A percentile compares a stretch with the other conserved stretches of the same genome.
Evolutionary conservation across 345 rosid genomes (phyloP).

Genomic region (Excoecaria agallocha): DNA sequence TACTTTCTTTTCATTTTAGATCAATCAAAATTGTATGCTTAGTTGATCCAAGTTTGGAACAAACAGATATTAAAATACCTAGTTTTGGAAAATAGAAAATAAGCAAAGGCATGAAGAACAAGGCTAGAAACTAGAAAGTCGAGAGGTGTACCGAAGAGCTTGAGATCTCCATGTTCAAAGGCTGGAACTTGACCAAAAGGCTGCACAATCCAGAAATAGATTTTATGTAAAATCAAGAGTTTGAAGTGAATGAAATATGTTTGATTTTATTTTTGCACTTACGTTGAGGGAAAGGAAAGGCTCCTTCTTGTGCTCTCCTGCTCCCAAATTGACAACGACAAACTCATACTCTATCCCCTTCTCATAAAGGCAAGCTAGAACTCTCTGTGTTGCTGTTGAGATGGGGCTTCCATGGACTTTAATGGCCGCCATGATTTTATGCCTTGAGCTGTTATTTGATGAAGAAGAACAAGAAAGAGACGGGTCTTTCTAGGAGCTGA

Average conservation of each 20-base stretch:
- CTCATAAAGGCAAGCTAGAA: slow-evolving; percentile 54
- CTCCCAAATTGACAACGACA: slow-evolving; percentile 40
- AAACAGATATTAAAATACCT: no score
- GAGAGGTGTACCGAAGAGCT: slow-evolving; percentile 54
- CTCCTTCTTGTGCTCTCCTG: slow-evolving; percentile 61
- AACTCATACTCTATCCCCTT: slow-evolving; percentile 55
- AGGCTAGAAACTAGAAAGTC: no score
- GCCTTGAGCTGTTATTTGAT: no score
- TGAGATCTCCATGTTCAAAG: slow-evolving; percentile 63
- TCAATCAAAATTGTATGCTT: no score
- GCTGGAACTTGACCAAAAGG: slow-evolving; percentile 86
- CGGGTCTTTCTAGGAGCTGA: no score
- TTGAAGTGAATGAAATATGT: no score
- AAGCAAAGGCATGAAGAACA: no score
- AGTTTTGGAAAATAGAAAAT: no score
- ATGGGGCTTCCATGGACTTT: slow-evolving; percentile 42
- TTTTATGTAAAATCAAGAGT: no score
- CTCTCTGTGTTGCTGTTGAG: slow-evolving; percentile 54
- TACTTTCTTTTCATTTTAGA: no score
- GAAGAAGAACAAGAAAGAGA: no score
- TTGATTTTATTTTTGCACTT: background rate
- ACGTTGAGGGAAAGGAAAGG: slow-evolving; percentile 60
- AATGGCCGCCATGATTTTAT: slow-evolving; percentile 2
- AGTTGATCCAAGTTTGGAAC: no score
- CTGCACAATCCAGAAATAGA: slow-evolving; percentile 29